Conservation (phyloP, 345 rosid species). For the Aurinia saxatilis region DNA sequence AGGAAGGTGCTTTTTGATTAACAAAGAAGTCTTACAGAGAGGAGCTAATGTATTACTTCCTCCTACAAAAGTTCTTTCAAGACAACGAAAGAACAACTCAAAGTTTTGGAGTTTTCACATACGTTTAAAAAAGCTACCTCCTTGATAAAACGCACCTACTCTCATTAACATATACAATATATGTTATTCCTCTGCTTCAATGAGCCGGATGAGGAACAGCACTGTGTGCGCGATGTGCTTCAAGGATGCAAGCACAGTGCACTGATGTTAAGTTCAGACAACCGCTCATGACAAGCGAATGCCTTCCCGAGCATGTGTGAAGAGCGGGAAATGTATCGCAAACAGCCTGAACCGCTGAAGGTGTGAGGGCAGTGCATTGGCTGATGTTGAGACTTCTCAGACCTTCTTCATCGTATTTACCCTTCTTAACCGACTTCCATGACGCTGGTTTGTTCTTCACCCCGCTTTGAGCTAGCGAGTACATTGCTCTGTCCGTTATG, state of each 20-base stretch:
- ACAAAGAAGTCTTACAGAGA: background rate
- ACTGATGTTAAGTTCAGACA: slow-evolving; percentile 85
- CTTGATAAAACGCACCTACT: background rate
- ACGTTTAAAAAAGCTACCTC: background rate
- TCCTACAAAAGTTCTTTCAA: background rate
- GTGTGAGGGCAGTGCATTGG: slow-evolving; percentile 95
- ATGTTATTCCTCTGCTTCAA: slow-evolving; percentile 25
- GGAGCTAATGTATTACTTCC: background rate
- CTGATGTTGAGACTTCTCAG: slow-evolving; percentile 87
- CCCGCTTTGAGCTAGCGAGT: slow-evolving; percentile 67
- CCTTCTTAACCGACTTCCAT: slow-evolving; percentile 53
- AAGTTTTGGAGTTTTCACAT: background rate
- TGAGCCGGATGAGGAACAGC: slow-evolving; percentile 48
- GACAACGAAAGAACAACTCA: slow-evolving; percentile 5
- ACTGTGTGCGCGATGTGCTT: slow-evolving; percentile 59
- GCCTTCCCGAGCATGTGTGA: slow-evolving; percentile 93
- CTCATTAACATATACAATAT: slow-evolving; percentile 12
- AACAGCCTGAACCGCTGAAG: slow-evolving; percentile 85
- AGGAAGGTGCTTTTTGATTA: background rate
- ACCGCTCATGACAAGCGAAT: slow-evolving; percentile 96
- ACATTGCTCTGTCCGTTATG: slow-evolving; percentile 84
- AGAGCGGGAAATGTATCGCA: slow-evolving; percentile 93
- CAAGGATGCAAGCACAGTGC: slow-evolving; percentile 80
- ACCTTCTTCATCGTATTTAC: slow-evolving; percentile 60
- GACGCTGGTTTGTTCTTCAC: slow-evolving; percentile 52